phyloP scores from a whole-genome alignment of 1,139 yeast genomes.

The Hansenula sp. region DNA sequence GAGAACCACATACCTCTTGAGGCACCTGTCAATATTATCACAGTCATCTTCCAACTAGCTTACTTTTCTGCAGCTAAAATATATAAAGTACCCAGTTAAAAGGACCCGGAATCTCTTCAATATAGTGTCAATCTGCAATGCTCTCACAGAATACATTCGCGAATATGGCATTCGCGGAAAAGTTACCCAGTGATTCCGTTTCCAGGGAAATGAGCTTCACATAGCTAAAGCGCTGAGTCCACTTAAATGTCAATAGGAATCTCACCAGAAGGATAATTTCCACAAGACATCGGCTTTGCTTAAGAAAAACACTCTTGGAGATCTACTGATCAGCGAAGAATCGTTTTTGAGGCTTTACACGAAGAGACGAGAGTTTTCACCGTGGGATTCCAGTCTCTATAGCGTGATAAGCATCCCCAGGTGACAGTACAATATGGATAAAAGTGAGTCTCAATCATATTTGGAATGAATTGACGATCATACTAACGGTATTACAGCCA shows the following conservation, averaged over 20 bases:
- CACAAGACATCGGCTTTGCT: too few relatives aligned
- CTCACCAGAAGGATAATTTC: too few relatives aligned
- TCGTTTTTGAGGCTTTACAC: too few relatives aligned
- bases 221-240: too few relatives aligned
- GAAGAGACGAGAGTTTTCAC: neutral
- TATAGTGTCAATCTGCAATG: neutral
- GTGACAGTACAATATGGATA: slow-evolving; percentile 39
- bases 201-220: neutral
- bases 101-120: neutral
- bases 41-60: slow-evolving; percentile 14
- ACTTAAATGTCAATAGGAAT: too few relatives aligned
- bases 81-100: neutral
- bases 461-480: too few relatives aligned
- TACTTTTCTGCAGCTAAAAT: neutral
- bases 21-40: slow-evolving; percentile 45
- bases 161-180: neutral
- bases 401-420: slow-evolving; percentile 43
- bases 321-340: too few relatives aligned
- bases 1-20: slow-evolving; percentile 37
- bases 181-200: neutral
- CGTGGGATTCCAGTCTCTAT: neutral
- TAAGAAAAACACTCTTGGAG: too few relatives aligned
- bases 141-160: too few relatives aligned
- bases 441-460: neutral
- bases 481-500: slow-evolving; percentile 5